Percentiles rank a stretch among this genome's conserved stretches.
phyloP scores from a whole-genome alignment of 1,284 basidiomycete species.

The Tilletia setariae region DNA sequence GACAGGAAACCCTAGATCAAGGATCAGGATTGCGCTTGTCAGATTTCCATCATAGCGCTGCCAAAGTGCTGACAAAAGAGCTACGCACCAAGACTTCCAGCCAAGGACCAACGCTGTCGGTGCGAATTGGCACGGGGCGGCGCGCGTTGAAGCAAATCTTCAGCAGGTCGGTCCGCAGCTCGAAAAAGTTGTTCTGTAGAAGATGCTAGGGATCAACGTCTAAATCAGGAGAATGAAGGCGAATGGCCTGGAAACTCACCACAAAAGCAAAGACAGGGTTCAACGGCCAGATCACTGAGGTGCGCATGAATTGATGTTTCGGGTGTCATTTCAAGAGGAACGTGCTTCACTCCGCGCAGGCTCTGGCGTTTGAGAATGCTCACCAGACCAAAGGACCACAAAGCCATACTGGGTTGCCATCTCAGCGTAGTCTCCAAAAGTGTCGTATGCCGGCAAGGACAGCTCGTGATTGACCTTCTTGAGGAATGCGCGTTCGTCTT shows the following conservation, averaged over 20 bases:
- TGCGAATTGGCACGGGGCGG: constrained; percentile 77
- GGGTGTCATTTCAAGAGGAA: too few species aligned
- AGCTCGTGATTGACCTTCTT: constrained; percentile 74
- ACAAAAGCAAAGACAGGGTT: constrained; percentile 60
- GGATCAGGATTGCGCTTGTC: background rate
- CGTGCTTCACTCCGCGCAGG: background rate
- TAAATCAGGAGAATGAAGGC: too few species aligned
- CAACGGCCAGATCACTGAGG: constrained; percentile 88
- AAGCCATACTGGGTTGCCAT: constrained; percentile 80
- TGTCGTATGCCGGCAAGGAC: constrained; percentile 70
- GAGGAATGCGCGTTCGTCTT: constrained; percentile 69
- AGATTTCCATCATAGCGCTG: background rate
- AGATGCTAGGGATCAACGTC: background rate
- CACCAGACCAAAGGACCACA: constrained; percentile 20
- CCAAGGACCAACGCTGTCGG: constrained; percentile 92
- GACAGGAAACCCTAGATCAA: constrained; percentile 26
- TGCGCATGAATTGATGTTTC: background rate
- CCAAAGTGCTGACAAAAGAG: background rate
- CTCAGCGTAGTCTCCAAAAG: constrained; percentile 75
- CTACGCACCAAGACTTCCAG: constrained; percentile 69
- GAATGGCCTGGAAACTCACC: too few species aligned
- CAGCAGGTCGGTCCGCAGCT: constrained; percentile 87
- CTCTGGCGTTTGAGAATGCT: background rate
- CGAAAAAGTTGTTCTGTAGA: constrained; percentile 74
- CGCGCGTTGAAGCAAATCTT: constrained; percentile 85